Evolutionary conservation across 2,329 filamentous ascomycete species (phyloP).

Genomic region (Hypoxylon sp.): DNA sequence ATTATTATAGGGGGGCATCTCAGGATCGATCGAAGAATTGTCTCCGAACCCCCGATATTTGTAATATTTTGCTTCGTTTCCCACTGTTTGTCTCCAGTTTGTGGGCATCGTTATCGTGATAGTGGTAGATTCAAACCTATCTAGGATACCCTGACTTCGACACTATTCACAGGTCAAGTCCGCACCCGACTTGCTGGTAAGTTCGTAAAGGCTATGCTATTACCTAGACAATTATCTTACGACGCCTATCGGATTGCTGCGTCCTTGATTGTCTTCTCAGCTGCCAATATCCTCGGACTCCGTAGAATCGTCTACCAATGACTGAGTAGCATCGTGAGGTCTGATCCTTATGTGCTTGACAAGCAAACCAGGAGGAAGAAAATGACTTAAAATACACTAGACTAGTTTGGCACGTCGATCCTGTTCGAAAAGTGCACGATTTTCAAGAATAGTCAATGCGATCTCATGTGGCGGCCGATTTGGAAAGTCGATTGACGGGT

Average conservation of each 20-base stretch:
- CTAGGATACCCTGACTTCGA: constrained; percentile 15
- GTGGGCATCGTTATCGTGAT: constrained; percentile 5
- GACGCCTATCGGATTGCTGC: constrained; percentile 23
- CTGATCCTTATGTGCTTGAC: constrained; percentile 17
- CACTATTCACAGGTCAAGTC: constrained; percentile 1
- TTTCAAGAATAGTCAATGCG: constrained; percentile 34
- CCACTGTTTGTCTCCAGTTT: constrained; percentile 8
- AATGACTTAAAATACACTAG: constrained; percentile 1
- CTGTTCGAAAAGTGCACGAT: constrained; percentile 34
- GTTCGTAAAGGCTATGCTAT: constrained; percentile 7
- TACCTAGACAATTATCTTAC: neutral
- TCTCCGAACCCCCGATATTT: constrained; percentile 13
- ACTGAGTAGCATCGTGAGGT: neutral
- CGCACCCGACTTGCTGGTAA: constrained; percentile 7
- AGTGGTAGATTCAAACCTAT: neutral
- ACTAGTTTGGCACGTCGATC: constrained; percentile 29
- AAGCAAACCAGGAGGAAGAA: constrained; percentile 20
- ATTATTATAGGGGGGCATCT: neutral
- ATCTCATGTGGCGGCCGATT: constrained; percentile 34
- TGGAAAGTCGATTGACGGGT: constrained; percentile 15
- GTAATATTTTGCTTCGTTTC: constrained; percentile 6
- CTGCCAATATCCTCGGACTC: constrained; percentile 10
- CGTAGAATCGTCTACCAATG: constrained; percentile 1
- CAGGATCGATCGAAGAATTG: constrained; percentile 15
- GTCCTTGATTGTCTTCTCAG: constrained; percentile 5